Conservation (phyloP, 2,329 filamentous ascomycete genomes). For the Thelonectria discophora region DNA sequence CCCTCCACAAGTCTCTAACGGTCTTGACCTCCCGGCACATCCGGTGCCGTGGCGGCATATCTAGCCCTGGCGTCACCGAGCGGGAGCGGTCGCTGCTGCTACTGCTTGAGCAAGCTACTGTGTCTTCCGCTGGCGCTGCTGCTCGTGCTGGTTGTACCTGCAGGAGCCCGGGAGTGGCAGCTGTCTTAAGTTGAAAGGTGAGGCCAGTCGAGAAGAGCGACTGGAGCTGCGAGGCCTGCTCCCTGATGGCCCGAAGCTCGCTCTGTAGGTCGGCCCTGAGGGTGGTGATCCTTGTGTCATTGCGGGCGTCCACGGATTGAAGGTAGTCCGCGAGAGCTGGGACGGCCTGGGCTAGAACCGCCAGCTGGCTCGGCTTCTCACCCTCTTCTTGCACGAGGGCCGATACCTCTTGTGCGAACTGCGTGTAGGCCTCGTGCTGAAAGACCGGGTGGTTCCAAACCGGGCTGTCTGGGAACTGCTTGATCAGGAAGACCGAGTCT, state of each 20-base stretch:
- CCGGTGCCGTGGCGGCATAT: too few relatives aligned
- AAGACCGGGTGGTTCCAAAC: conserved; percentile 4
- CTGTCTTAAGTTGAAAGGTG: conserved; percentile 2
- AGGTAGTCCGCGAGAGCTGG: too few relatives aligned
- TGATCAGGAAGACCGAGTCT: too few relatives aligned
- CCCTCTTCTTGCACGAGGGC: too few relatives aligned
- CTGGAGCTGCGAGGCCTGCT: conserved; percentile 3
- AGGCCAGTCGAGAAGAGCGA: conserved; percentile 1
- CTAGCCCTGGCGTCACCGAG: neutral
- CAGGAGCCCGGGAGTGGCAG: neutral
- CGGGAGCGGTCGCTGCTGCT: neutral
- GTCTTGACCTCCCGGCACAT: conserved; percentile 3
- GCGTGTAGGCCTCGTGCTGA: conserved; percentile 1
- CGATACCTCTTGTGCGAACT: too few relatives aligned
- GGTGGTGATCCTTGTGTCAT: too few relatives aligned
- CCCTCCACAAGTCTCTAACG: neutral
- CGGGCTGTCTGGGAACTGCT: neutral
- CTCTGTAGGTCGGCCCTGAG: too few relatives aligned
- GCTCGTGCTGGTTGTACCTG: neutral
- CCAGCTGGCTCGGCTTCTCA: too few relatives aligned
- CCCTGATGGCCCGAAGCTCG: too few relatives aligned
- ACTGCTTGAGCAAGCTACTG: neutral
- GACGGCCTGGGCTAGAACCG: too few relatives aligned
- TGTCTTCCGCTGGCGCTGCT: neutral
- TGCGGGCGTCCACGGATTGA: too few relatives aligned